phyloP scores from a whole-genome alignment of 2,329 filamentous ascomycete genomes.

The Endocalyx cinctus region DNA sequence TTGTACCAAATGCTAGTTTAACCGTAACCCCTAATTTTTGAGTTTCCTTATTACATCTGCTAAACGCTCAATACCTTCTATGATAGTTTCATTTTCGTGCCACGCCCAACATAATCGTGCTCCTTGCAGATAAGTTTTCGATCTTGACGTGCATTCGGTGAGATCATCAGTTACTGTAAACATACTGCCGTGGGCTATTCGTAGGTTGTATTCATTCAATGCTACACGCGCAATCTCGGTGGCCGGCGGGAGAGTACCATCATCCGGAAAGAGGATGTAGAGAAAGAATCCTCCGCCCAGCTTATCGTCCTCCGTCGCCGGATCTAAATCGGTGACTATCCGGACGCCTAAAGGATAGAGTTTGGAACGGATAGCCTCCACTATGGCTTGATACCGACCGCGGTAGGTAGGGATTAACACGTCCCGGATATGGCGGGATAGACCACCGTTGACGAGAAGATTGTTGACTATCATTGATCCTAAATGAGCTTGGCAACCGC shows the following conservation, averaged over 20 bases:
- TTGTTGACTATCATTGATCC: constrained; percentile 33
- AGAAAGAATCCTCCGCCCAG: constrained; percentile 61
- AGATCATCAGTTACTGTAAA: constrained; percentile 42
- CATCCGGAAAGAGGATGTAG: constrained; percentile 52
- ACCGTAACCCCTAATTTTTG: too few relatives aligned
- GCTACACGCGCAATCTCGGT: constrained; percentile 40
- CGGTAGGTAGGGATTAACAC: constrained; percentile 53
- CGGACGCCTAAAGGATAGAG: constrained; percentile 18
- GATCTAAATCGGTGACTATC: constrained; percentile 2
- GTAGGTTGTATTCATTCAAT: constrained; percentile 48
- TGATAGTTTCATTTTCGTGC: constrained; percentile 49
- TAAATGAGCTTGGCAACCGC: constrained; percentile 23
- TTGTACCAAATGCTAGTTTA: too few relatives aligned
- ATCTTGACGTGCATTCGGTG: too few relatives aligned
- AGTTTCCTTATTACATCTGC: constrained; percentile 8
- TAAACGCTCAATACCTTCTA: constrained; percentile 52
- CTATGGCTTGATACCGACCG: constrained; percentile 17
- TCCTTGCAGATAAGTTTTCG: too few relatives aligned
- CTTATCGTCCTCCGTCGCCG: not conserved
- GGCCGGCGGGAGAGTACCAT: constrained; percentile 31
- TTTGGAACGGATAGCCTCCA: constrained; percentile 12
- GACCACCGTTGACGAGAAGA: constrained; percentile 45
- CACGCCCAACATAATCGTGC: constrained; percentile 54
- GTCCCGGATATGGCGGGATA: constrained; percentile 49
- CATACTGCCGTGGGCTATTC: constrained; percentile 49